Percentiles rank a stretch among this genome's conserved stretches.
phyloP scores from a whole-genome alignment of 306 rosid genomes.

The Quercus dentata region DNA sequence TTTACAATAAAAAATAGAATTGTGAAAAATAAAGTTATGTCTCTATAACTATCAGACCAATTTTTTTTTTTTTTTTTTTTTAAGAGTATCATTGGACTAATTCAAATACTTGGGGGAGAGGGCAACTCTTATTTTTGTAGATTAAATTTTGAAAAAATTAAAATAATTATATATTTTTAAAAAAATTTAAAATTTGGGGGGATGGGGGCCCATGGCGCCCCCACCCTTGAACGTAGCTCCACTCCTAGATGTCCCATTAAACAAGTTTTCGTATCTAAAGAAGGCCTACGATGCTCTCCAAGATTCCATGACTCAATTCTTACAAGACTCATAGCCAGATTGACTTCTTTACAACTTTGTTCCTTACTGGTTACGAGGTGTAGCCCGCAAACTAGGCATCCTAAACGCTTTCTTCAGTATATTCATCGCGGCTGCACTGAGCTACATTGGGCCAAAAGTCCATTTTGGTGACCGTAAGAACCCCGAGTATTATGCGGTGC shows the following conservation, averaged over 20 bases:
- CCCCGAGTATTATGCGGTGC: neutral
- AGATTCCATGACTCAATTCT: constrained; percentile 10
- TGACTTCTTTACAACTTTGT: constrained; percentile 33
- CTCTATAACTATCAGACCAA: too few species aligned
- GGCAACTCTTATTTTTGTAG: too few species aligned
- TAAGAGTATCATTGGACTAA: too few species aligned
- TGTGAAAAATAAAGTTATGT: too few species aligned
- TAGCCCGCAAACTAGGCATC: constrained; percentile 11
- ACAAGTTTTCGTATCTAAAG: constrained; percentile 34
- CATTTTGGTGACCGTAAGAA: neutral
- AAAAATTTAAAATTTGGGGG: too few species aligned
- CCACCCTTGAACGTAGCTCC: too few species aligned
- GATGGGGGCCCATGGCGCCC: too few species aligned
- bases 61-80: too few species aligned
- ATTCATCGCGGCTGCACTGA: neutral
- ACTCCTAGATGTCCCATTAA: constrained; percentile 20
- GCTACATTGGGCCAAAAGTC: neutral
- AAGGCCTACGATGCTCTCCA: constrained; percentile 34
- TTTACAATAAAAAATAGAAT: too few species aligned
- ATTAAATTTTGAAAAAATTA: too few species aligned
- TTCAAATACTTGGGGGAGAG: too few species aligned
- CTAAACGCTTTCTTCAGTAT: constrained; percentile 23
- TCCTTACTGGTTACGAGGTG: constrained; percentile 23
- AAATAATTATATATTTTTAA: too few species aligned
- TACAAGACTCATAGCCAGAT: constrained; percentile 22